Base-by-base conservation (phyloP, 2,329 filamentous ascomycete genomes). In the Ascochyta viciae-villosae region DNA sequence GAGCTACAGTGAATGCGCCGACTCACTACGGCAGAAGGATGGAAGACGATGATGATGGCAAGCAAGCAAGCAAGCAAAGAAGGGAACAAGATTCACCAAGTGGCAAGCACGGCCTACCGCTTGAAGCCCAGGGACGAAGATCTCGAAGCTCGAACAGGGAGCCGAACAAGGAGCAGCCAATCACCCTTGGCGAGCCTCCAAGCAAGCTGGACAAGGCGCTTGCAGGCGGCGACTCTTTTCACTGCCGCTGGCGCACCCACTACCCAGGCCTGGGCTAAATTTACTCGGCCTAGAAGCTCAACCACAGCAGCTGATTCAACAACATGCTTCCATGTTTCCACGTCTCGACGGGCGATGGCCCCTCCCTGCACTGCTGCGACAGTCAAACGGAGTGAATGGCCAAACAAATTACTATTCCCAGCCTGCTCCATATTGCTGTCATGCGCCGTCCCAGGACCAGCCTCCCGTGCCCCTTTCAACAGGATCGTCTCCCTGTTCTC, bases 261-360 rank as follows among this genome's bases (percentile, higher is more conserved):
- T 53, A 34, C 41, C 52, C 43, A 55, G 59, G 61, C 58, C 58
- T 58, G 55, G 60, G 64, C 63, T 64, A 66, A 68, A 67, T 67
- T 64, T 68, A 65, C 60, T 60, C 61, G 45, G 42, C 42, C 50
- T 50, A 51, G 54, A 42, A 47, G 50, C 46, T 50, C 54, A 57
- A 48, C 53, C 50, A 48, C 46, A 12, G 29, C 43, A 31, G 47
- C 50, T 50, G 43, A 54, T 54, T 57, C 38, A 54, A 45, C 47
- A 46, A 48, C 54, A 56, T 41, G 64, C 64, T 31, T 31, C 6
- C 29, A 12, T 31, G 29, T 31, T 31, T 31, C 12, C 29, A 31
- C 38, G 64, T 67, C 65, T 66, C 66, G 66, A 67, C 56, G 38
- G 45, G 56, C 48, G 27, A 52, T 52, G 43, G 48, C 26, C 33